phyloP scores from a whole-genome alignment of 495 filamentous ascomycete genomes.

The Aspergillus sparsus region DNA sequence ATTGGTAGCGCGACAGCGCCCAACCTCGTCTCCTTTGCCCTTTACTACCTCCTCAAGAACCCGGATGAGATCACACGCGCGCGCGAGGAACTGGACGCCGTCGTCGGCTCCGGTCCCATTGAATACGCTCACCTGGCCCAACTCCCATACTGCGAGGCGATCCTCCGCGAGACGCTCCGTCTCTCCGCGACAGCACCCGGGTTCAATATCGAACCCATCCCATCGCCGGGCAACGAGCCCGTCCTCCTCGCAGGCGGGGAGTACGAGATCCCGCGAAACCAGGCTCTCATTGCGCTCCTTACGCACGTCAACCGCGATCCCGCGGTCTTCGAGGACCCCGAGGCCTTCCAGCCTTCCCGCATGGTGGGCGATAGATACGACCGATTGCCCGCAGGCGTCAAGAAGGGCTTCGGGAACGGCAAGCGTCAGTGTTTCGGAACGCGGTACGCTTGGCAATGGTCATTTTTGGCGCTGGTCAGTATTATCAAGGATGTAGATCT shows the following conservation, averaged over 20 bases:
- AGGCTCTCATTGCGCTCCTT: conserved; percentile 63
- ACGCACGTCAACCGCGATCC: conserved; percentile 69
- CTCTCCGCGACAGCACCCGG: conserved; percentile 64
- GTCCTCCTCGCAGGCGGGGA: conserved; percentile 60
- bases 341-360: conserved; percentile 66
- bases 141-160: conserved; percentile 63
- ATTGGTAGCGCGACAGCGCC: conserved; percentile 49
- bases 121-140: conserved; percentile 60
- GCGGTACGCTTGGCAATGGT: conserved; percentile 66
- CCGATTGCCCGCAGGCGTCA: conserved; percentile 56
- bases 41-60: conserved; percentile 50
- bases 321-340: conserved; percentile 62
- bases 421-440: conserved; percentile 67
- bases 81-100: conserved; percentile 44
- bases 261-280: conserved; percentile 62
- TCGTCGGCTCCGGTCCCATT: conserved; percentile 36
- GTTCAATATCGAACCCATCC: conserved; percentile 58
- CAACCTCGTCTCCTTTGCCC: conserved; percentile 44
- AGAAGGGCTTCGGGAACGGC: conserved; percentile 72
- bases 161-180: conserved; percentile 73
- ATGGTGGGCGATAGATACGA: conserved; percentile 68
- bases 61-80: conserved; percentile 37
- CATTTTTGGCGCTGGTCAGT: conserved; percentile 40
- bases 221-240: conserved; percentile 50
- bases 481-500: conserved; percentile 46